Evolutionary conservation across 176 grass and related monocot genomes (phyloP).

Genomic region (Elymus sibiricus): DNA sequence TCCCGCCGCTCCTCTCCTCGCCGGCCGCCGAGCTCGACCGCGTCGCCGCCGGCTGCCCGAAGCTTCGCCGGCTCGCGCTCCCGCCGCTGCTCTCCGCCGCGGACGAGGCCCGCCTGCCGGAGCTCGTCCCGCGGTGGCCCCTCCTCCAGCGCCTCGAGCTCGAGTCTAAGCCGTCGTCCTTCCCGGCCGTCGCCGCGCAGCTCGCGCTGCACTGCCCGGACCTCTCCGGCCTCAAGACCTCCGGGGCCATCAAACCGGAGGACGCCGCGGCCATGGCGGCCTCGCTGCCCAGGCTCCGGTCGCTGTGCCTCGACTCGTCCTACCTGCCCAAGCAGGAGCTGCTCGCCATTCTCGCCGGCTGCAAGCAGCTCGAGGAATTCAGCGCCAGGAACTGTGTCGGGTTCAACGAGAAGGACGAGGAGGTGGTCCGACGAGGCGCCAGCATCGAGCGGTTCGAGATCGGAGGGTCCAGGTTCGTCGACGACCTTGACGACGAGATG

Average conservation of each 20-base stretch:
- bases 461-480: constrained; percentile 49
- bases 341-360: constrained; percentile 42
- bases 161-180: constrained; percentile 52
- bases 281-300: constrained; percentile 19
- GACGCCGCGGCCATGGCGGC: constrained; percentile 41
- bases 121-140: constrained; percentile 50
- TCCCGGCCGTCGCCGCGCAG: constrained; percentile 35
- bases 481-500: constrained; percentile 16
- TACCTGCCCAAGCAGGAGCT: constrained; percentile 52
- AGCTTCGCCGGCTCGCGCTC: constrained; percentile 36
- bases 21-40: constrained; percentile 23
- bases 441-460: constrained; percentile 40
- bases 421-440: constrained; percentile 19
- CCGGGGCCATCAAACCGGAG: constrained; percentile 56
- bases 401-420: constrained; percentile 46
- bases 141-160: constrained; percentile 60
- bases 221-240: constrained; percentile 34
- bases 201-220: constrained; percentile 32
- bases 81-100: constrained; percentile 22
- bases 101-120: constrained; percentile 51
- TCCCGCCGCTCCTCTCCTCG: constrained; percentile 47
- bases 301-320: constrained; percentile 48
- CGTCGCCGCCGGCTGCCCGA: constrained; percentile 31
- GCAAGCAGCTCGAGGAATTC: constrained; percentile 36
- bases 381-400: constrained; percentile 60